Evolutionary conservation across 2,329 filamentous ascomycete genomes (phyloP), one percentile per base, ranked within the genome.

Genomic region (Aplosporella prunicola): DNA sequence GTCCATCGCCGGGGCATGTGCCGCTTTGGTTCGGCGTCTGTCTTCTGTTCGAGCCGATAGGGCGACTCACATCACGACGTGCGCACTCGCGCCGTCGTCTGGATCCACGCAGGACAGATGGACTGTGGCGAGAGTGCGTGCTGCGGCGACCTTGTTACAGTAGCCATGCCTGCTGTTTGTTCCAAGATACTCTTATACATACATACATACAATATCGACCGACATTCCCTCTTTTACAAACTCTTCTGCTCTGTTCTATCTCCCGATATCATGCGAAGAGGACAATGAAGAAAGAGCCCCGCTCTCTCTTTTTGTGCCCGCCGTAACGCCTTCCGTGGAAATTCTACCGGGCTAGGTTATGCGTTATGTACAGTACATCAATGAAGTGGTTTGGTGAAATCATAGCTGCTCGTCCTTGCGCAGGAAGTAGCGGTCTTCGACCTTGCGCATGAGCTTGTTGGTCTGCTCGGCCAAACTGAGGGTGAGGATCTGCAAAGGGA

Each of bases 391-490:
- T n/a, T 27, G 20, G 11, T 36, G 17, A 43, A 60, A 74, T 50
- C 73, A 55, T 44, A 62, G 66, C 15, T 63, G 63, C 45, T 66
- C 22, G 65, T 38, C 5, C 61, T 60, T 14, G 66, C n/a, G n/a
- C 58, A 9, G 70, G 62, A 15, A 75, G 52, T 41, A 78, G 15
- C 67, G 62, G 45, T 71, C 64, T 63, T 98, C 91, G 22, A 93
- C 62, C 58, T 76, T 82, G 47, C 82, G 74, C 66, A 98, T 78
- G 36, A 93, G 63, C 69, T 93, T 95, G 63, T 93, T 95, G 8
- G 91, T 96, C 67, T 98, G 91, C 65, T 98, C 91, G 3, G 91
- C 91, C 54, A 98, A 69, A 45, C 80, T 91, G 48, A 98, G 73
- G 1, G 89, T 98, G 48, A 96, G 64, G 56, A 96, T 87, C 72